Percentiles rank a stretch among this genome's conserved stretches.
Evolutionary conservation across 768 basidiomycete genomes (phyloP).

Genomic region (Coprinellus micaceus): DNA sequence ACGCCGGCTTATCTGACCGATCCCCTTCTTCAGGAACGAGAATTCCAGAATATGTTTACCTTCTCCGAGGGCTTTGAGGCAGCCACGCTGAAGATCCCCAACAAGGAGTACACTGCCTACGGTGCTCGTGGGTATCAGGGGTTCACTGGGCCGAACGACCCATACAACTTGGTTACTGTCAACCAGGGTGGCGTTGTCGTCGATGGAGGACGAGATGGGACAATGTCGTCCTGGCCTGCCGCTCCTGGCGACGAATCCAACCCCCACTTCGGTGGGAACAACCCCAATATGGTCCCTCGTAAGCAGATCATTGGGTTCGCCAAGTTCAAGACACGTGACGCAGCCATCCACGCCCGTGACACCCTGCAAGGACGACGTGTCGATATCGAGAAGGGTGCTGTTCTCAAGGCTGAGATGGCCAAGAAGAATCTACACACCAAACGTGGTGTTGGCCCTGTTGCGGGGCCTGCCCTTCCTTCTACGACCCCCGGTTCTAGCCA

Average conservation of each 20-base stretch:
- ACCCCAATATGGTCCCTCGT: conserved; percentile 54
- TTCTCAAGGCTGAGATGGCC: conserved; percentile 98
- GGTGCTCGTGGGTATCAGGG: conserved; percentile 34
- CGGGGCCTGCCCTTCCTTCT: conserved; percentile 28
- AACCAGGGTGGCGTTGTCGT: conserved; percentile 84
- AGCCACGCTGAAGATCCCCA: conserved; percentile 95
- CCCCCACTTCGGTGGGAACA: conserved; percentile 24
- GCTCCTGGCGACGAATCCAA: conserved; percentile 30
- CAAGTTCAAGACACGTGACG: conserved; percentile 83
- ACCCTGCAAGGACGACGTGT: conserved; percentile 85
- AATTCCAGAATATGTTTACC: conserved; percentile 99
- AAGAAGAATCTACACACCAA: conserved; percentile 99
- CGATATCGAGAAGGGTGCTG: conserved; percentile 88
- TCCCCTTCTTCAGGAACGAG: conserved; percentile 75
- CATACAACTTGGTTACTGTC: conserved; percentile 79
- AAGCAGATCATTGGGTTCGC: conserved; percentile 99
- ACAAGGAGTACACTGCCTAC: conserved; percentile 82
- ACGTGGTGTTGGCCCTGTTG: conserved; percentile 74
- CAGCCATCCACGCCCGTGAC: conserved; percentile 86
- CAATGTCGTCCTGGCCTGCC: conserved; percentile 66
- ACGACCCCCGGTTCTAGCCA: conserved; percentile 13
- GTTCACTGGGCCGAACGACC: conserved; percentile 63
- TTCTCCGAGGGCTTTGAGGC: conserved; percentile 96
- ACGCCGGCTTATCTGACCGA: conserved; percentile 15
- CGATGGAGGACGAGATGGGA: conserved; percentile 70